Conservation (phyloP, 306 rosid species). For the Erythrophleum fordii region DNA sequence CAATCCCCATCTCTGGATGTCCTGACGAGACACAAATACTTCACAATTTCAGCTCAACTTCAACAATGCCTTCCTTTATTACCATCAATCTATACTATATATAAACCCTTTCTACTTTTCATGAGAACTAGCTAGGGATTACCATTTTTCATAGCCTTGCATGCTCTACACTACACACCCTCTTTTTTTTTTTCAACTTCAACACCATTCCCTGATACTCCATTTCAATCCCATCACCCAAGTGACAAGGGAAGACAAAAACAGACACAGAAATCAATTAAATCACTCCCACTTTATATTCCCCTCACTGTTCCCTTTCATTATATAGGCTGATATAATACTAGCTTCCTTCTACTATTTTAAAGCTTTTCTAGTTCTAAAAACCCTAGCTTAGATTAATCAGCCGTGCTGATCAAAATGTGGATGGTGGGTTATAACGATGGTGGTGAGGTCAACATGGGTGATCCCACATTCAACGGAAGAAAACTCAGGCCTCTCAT, state of each 20-base stretch:
- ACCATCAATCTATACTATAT: conserved; percentile 47
- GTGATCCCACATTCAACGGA: conserved; percentile 59
- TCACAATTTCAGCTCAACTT: conserved; percentile 51
- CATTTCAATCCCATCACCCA: conserved; percentile 32
- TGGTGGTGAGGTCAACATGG: conserved; percentile 59
- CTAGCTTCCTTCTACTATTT: conserved; percentile 9
- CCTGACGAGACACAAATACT: conserved; percentile 52
- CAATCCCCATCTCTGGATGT: conserved; percentile 71
- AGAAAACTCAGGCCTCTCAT: conserved; percentile 81
- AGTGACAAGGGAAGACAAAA: conserved; percentile 13
- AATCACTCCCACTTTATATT: conserved; percentile 29
- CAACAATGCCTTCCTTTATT: conserved; percentile 34
- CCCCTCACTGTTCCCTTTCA: conserved; percentile 12
- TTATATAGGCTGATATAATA: not conserved
- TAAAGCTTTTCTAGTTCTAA: conserved; percentile 5
- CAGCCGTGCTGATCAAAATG: conserved; percentile 44
- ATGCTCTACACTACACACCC: conserved; percentile 26
- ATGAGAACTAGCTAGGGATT: conserved; percentile 25
- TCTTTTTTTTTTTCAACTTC: conserved; percentile 24
- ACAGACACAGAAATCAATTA: not conserved
- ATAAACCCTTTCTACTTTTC: conserved; percentile 44
- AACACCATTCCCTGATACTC: conserved; percentile 21
- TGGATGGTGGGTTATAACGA: conserved; percentile 88
- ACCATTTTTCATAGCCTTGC: conserved; percentile 40
- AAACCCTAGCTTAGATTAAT: conserved; percentile 40